Conservation (phyloP, 176 grass and related monocot species). For the Cenchrus americanus region DNA sequence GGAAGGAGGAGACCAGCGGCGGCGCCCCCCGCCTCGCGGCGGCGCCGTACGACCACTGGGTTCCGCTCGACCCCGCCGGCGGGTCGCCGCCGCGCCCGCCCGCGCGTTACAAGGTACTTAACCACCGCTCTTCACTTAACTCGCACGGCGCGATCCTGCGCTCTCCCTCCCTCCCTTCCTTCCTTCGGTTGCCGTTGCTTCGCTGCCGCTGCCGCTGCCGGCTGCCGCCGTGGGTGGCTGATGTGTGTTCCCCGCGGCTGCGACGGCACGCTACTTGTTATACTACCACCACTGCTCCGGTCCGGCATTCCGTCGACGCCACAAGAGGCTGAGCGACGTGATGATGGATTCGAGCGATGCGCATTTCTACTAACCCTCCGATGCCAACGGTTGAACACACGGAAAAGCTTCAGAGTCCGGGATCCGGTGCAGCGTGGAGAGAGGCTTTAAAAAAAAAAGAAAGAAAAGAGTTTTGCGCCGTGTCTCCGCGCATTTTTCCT, state of each 20-base stretch:
- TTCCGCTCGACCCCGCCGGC: slow-evolving; percentile 36
- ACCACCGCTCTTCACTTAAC: too few relatives aligned
- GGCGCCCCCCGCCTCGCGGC: slow-evolving; percentile 40
- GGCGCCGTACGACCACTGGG: slow-evolving; percentile 54
- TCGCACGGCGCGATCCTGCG: neutral
- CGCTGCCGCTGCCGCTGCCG: too few relatives aligned
- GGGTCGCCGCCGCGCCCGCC: slow-evolving; percentile 36
- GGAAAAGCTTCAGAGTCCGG: neutral
- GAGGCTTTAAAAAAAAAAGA: neutral
- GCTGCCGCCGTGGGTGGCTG: too few relatives aligned
- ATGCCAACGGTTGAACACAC: neutral
- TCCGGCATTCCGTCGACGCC: neutral
- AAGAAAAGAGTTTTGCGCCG: too few relatives aligned
- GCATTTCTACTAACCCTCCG: neutral
- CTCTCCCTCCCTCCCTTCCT: too few relatives aligned
- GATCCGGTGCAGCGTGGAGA: too few relatives aligned
- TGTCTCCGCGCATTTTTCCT: neutral
- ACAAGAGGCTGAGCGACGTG: neutral
- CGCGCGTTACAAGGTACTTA: slow-evolving; percentile 57
- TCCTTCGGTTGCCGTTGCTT: too few relatives aligned
- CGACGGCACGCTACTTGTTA: too few relatives aligned
- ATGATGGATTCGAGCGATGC: neutral
- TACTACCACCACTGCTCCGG: too few relatives aligned
- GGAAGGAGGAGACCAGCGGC: slow-evolving; percentile 37
- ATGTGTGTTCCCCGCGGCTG: too few relatives aligned